These are phyloP conservation scores for Blakeslea trispora DNA, from an alignment of 371 early-diverging fungal genomes.

Conservation along the genomic window DNA sequence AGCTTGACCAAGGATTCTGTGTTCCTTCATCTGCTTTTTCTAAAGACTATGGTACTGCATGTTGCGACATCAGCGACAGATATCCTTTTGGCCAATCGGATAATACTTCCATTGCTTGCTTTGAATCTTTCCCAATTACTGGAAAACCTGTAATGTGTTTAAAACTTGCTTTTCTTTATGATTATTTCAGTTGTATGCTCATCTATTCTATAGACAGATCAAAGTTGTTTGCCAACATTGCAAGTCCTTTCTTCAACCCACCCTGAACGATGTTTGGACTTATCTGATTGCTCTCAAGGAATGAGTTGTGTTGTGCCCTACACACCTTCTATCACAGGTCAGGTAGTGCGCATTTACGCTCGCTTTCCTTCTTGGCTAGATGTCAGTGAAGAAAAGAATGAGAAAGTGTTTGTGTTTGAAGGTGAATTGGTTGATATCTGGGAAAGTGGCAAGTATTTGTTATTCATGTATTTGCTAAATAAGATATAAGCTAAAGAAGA, in stretches of 20 bases:
- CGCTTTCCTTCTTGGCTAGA: slow-evolving; percentile 42
- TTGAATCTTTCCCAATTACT: slow-evolving; percentile 33
- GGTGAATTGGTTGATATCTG: slow-evolving; percentile 66
- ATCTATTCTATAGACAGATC: slow-evolving; percentile 13
- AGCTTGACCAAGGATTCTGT: slow-evolving; percentile 44
- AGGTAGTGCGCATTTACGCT: slow-evolving; percentile 58
- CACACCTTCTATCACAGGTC: slow-evolving; percentile 52
- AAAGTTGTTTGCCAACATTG: slow-evolving; percentile 41
- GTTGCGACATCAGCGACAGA: slow-evolving; percentile 53
- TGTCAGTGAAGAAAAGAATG: slow-evolving; percentile 17
- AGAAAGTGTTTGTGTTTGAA: slow-evolving; percentile 51
- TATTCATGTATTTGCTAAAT: too few relatives aligned
- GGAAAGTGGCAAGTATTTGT: slow-evolving; percentile 47
- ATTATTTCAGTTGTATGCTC: not conserved
- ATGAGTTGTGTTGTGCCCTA: slow-evolving; percentile 61
- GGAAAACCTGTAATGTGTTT: slow-evolving; percentile 3
- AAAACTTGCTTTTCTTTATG: not conserved
- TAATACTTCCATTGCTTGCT: slow-evolving; percentile 53
- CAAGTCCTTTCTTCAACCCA: slow-evolving; percentile 33
- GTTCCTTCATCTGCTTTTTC: slow-evolving; percentile 18
- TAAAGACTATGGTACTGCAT: slow-evolving; percentile 30
- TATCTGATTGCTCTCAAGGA: slow-evolving; percentile 33
- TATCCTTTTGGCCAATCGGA: slow-evolving; percentile 57
- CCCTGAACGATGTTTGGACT: slow-evolving; percentile 37
- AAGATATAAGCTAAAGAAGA: too few relatives aligned